A percentile compares a stretch with the other conserved stretches of the same genome.
phyloP scores from a whole-genome alignment of 495 filamentous ascomycete species.

The Penicillium canariense region DNA sequence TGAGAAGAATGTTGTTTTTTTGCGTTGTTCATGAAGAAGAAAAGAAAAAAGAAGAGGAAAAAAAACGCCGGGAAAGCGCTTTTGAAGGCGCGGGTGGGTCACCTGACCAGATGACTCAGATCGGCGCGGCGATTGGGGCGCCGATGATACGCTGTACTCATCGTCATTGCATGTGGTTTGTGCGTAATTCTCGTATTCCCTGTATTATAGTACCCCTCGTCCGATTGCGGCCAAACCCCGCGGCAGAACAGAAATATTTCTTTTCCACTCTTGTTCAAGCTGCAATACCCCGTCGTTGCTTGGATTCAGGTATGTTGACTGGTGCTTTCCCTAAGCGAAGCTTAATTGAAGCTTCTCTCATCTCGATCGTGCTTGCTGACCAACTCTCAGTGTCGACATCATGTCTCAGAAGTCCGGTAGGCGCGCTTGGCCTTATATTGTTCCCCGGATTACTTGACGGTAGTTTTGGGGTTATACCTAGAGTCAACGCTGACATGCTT shows the following conservation, averaged over 20 bases:
- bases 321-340: slow-evolving; percentile 1
- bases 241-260: slow-evolving; percentile 27
- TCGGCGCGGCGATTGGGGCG: not conserved
- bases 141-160: not conserved
- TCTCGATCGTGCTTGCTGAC: slow-evolving; percentile 6
- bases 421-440: slow-evolving; percentile 22
- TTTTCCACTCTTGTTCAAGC: slow-evolving; percentile 21
- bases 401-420: slow-evolving; percentile 49
- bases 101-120: slow-evolving; percentile 17
- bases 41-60: slow-evolving; percentile 40
- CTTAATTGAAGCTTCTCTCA: not conserved
- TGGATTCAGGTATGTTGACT: slow-evolving; percentile 22
- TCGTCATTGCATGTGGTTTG: too few relatives aligned
- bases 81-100: slow-evolving; percentile 9
- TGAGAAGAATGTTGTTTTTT: slow-evolving; percentile 59
- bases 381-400: slow-evolving; percentile 26
- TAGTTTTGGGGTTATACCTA: slow-evolving; percentile 11
- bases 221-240: slow-evolving; percentile 30
- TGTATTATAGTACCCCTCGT: slow-evolving; percentile 12
- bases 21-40: slow-evolving; percentile 64
- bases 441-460: slow-evolving; percentile 20
- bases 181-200: not conserved
- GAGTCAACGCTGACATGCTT: slow-evolving; percentile 14
- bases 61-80: slow-evolving; percentile 10
- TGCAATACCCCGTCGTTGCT: slow-evolving; percentile 15